Evolutionary conservation across 768 basidiomycete species (phyloP).

Genomic region (Tulasnella sp.): DNA sequence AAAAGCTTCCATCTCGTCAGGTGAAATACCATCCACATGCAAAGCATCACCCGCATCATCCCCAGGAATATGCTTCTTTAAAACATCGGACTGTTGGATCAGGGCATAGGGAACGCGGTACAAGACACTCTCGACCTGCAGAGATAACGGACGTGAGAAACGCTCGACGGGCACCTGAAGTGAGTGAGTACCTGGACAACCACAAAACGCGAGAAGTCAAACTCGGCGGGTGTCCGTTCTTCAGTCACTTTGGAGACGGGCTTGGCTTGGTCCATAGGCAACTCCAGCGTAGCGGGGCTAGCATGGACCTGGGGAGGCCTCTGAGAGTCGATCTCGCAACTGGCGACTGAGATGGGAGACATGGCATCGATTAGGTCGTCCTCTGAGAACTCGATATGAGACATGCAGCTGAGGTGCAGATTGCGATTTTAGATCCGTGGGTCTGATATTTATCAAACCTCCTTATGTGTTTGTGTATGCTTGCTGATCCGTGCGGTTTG

Average conservation of each 20-base stretch:
- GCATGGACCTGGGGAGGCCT: neutral
- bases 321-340: neutral
- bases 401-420: neutral
- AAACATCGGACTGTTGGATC: neutral
- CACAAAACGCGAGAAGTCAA: neutral
- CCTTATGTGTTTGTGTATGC: neutral
- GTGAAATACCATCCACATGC: neutral
- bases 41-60: neutral
- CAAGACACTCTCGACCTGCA: neutral
- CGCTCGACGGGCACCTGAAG: neutral
- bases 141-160: neutral
- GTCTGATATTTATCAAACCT: no score
- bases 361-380: neutral
- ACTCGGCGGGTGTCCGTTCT: neutral
- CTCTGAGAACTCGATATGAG: neutral
- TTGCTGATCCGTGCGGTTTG: neutral
- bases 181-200: neutral
- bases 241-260: neutral
- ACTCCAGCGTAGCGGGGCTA: neutral
- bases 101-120: neutral
- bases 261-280: neutral
- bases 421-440: neutral
- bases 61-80: neutral
- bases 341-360: neutral
- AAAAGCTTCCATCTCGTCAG: neutral